A percentile compares a stretch with the other conserved stretches of the same genome.
Conservation (phyloP, 2,329 filamentous ascomycete genomes). For the Biscogniauxia sp. region DNA sequence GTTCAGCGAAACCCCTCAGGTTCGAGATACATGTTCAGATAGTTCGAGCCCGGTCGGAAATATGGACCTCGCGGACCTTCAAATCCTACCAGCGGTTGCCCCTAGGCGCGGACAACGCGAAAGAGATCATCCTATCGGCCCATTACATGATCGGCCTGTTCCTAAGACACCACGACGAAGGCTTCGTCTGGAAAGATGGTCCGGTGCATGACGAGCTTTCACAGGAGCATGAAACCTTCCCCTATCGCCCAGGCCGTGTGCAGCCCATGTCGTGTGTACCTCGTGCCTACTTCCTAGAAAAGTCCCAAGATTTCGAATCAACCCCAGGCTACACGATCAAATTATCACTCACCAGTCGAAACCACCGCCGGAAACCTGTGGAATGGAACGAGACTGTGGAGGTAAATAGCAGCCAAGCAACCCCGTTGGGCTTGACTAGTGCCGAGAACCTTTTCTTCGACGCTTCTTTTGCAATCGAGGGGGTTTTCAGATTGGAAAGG, state of each 20-base stretch:
- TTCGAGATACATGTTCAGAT: constrained; percentile 50
- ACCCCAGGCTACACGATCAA: constrained; percentile 50
- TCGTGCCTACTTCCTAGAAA: constrained; percentile 41
- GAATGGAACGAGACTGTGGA: constrained; percentile 40
- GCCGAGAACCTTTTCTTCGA: constrained; percentile 49
- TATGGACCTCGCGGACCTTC: constrained; percentile 45
- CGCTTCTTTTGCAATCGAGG: constrained; percentile 41
- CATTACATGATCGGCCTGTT: constrained; percentile 52
- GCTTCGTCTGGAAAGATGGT: constrained; percentile 46
- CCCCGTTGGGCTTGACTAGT: constrained; percentile 45
- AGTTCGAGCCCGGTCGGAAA: constrained; percentile 37
- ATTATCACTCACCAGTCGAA: constrained; percentile 44
- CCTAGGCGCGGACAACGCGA: constrained; percentile 42
- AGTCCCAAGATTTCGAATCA: constrained; percentile 44
- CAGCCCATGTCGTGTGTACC: constrained; percentile 48
- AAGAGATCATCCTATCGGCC: constrained; percentile 46
- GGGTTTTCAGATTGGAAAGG: constrained; percentile 40
- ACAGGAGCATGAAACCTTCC: constrained; percentile 38
- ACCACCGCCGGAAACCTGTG: constrained; percentile 33
- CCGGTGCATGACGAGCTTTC: constrained; percentile 39
- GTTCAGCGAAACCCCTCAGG: constrained; percentile 41
- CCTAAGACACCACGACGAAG: constrained; percentile 47
- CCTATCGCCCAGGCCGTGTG: constrained; percentile 41
- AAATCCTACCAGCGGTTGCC: constrained; percentile 50
- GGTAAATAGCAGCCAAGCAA: constrained; percentile 46